Conservation (phyloP, 371 early-diverging fungal species). For the Catenaria anguillulae region DNA sequence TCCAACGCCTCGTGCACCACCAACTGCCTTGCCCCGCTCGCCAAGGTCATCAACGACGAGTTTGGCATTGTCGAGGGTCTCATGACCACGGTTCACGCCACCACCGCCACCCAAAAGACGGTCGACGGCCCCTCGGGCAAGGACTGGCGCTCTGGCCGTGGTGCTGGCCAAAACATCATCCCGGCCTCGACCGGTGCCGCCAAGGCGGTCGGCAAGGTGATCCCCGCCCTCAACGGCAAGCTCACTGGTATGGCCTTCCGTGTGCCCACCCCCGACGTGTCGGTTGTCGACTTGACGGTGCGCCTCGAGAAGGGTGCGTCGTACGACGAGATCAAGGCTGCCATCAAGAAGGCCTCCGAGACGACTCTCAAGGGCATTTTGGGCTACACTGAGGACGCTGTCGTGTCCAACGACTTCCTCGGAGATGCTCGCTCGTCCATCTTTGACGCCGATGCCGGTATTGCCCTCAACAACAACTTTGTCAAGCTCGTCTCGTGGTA, state of each 20-base stretch:
- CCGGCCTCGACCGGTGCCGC: conserved; percentile 99
- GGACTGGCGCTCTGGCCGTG: conserved; percentile 95
- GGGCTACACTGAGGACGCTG: conserved; percentile 89
- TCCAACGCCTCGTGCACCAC: conserved; percentile 99
- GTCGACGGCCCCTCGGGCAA: conserved; percentile 97
- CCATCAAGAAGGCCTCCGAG: conserved; percentile 68
- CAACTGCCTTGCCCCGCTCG: conserved; percentile 98
- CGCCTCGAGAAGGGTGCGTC: conserved; percentile 75
- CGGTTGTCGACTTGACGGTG: conserved; percentile 96
- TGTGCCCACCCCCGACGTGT: conserved; percentile 95
- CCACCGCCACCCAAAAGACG: conserved; percentile 98
- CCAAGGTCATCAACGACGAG: conserved; percentile 91
- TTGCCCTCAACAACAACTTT: conserved; percentile 87
- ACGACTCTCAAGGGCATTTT: conserved; percentile 80
- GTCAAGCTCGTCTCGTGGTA: conserved; percentile 98
- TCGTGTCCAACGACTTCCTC: conserved; percentile 95
- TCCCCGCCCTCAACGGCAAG: conserved; percentile 92
- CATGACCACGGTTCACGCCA: conserved; percentile 98
- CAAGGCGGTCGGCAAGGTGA: conserved; percentile 97
- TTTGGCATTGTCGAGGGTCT: conserved; percentile 75
- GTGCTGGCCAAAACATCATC: conserved; percentile 96
- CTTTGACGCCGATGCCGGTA: conserved; percentile 96
- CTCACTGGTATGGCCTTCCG: conserved; percentile 98
- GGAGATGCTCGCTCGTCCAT: conserved; percentile 81
- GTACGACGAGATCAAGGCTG: conserved; percentile 77